These are phyloP conservation scores for Fallopia convolvulus DNA, from an alignment of 148 eudicot species.

Conservation along the genomic window DNA sequence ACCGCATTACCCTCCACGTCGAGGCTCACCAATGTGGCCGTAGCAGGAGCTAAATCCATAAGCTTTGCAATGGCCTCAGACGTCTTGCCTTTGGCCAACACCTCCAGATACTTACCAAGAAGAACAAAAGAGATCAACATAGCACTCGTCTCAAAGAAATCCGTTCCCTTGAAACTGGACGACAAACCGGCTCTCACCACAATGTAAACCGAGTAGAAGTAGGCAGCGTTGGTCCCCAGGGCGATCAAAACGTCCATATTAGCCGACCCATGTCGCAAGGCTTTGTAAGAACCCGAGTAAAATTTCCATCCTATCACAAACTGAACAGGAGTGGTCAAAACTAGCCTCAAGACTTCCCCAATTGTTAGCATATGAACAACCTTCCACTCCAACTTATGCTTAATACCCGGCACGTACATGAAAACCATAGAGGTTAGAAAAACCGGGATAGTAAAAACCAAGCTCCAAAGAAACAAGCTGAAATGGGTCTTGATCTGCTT, in stretches of 20 bases:
- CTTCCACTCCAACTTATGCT: slow-evolving; percentile 51
- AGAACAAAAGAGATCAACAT: slow-evolving; percentile 92
- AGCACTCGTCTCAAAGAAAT: slow-evolving; percentile 92
- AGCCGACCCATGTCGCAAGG: slow-evolving; percentile 72
- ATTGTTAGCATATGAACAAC: slow-evolving; percentile 60
- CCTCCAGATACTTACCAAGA: slow-evolving; percentile 87
- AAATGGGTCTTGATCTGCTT: slow-evolving; percentile 57
- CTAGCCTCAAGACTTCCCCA: slow-evolving; percentile 71
- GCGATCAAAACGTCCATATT: slow-evolving; percentile 97
- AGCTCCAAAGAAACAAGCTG: slow-evolving; percentile 74
- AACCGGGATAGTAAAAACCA: slow-evolving; percentile 72
- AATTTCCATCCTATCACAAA: slow-evolving; percentile 79
- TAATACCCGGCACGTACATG: slow-evolving; percentile 72
- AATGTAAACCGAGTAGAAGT: slow-evolving; percentile 76
- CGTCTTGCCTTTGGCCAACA: slow-evolving; percentile 88
- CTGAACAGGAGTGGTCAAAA: slow-evolving; percentile 81
- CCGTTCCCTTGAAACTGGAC: slow-evolving; percentile 50
- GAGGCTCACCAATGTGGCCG: slow-evolving; percentile 55
- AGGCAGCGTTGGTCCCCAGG: slow-evolving; percentile 93
- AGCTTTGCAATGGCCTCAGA: slow-evolving; percentile 96
- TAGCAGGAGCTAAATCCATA: slow-evolving; percentile 84
- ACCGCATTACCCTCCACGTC: slow-evolving; percentile 57
- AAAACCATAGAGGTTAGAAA: slow-evolving; percentile 87
- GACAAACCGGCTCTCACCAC: slow-evolving; percentile 76
- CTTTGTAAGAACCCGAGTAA: slow-evolving; percentile 73